Evolutionary conservation across 495 filamentous ascomycete species (phyloP).

Genomic region (Cryomyces minteri): DNA sequence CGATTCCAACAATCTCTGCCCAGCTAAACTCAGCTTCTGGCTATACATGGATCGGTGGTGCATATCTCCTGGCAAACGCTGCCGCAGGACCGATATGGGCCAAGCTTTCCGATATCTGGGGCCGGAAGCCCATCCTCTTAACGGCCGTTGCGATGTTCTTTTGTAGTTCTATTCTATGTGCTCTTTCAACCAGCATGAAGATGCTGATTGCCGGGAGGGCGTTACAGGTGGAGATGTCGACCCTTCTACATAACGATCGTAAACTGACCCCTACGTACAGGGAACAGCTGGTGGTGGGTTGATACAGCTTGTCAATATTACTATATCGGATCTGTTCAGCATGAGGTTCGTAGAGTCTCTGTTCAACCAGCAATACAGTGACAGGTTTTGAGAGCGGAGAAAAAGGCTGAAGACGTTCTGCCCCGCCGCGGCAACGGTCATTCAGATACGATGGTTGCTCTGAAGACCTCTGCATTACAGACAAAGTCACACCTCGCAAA

Average conservation of each 20-base stretch:
- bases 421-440: too few species aligned
- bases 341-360: constrained; percentile 21
- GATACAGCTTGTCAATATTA: constrained; percentile 32
- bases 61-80: constrained; percentile 38
- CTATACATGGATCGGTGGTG: constrained; percentile 49
- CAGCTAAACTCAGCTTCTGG: constrained; percentile 39
- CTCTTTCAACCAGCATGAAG: constrained; percentile 27
- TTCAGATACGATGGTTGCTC: too few species aligned
- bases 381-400: too few species aligned
- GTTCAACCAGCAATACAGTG: background rate
- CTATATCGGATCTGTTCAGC: constrained; percentile 39
- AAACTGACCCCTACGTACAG: constrained; percentile 11
- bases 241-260: too few species aligned
- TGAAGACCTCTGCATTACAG: too few species aligned
- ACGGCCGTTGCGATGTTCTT: constrained; percentile 24
- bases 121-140: constrained; percentile 34
- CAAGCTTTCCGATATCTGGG: constrained; percentile 42
- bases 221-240: constrained; percentile 5
- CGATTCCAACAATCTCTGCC: constrained; percentile 34
- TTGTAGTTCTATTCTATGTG: constrained; percentile 27
- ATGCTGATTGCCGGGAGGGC: constrained; percentile 36
- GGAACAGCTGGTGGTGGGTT: constrained; percentile 36
- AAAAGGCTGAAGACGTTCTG: too few species aligned
- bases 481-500: too few species aligned
- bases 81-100: constrained; percentile 37